Evolutionary conservation across 164 flowering plant genomes (phyloP).

Genomic region (Houttuynia cordata): DNA sequence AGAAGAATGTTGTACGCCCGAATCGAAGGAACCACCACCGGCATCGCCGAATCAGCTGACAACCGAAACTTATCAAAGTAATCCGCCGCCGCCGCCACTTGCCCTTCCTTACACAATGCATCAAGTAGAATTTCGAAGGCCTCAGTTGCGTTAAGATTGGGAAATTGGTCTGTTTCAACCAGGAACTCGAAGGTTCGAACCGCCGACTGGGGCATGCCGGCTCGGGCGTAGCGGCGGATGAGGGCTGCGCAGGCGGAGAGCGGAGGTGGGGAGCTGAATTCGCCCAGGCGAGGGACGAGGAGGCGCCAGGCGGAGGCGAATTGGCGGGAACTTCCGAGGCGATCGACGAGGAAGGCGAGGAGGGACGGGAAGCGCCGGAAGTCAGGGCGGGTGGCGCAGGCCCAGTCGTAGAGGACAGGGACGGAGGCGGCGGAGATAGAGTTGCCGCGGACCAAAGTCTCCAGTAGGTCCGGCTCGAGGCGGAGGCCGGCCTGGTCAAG

Average conservation of each 20-base stretch:
- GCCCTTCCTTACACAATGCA: slow-evolving; percentile 77
- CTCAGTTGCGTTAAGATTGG: slow-evolving; percentile 11
- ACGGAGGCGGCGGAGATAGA: slow-evolving; percentile 54
- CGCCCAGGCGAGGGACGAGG: slow-evolving; percentile 22
- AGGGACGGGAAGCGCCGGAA: slow-evolving; percentile 21
- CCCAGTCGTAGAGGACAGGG: slow-evolving; percentile 47
- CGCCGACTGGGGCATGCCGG: slow-evolving; percentile 45
- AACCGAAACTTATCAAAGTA: slow-evolving; percentile 25
- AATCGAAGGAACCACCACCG: slow-evolving; percentile 34
- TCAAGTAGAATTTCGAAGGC: slow-evolving; percentile 55
- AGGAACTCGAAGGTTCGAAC: slow-evolving; percentile 57
- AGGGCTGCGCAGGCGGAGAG: slow-evolving; percentile 33
- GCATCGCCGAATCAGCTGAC: slow-evolving; percentile 6
- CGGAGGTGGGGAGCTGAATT: background rate
- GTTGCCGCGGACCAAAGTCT: slow-evolving; percentile 29
- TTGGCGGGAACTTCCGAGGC: slow-evolving; percentile 41
- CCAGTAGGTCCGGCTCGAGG: slow-evolving; percentile 24
- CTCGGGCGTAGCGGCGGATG: slow-evolving; percentile 57
- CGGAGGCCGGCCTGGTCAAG: slow-evolving; percentile 29
- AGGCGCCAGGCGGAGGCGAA: slow-evolving; percentile 63
- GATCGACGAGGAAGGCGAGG: slow-evolving; percentile 43
- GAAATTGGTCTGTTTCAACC: background rate
- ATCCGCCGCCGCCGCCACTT: slow-evolving; percentile 40
- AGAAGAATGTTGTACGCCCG: slow-evolving; percentile 55
- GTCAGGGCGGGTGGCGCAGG: slow-evolving; percentile 30